Conservation (phyloP, 768 basidiomycete genomes). For the Gyrodon lividus region DNA sequence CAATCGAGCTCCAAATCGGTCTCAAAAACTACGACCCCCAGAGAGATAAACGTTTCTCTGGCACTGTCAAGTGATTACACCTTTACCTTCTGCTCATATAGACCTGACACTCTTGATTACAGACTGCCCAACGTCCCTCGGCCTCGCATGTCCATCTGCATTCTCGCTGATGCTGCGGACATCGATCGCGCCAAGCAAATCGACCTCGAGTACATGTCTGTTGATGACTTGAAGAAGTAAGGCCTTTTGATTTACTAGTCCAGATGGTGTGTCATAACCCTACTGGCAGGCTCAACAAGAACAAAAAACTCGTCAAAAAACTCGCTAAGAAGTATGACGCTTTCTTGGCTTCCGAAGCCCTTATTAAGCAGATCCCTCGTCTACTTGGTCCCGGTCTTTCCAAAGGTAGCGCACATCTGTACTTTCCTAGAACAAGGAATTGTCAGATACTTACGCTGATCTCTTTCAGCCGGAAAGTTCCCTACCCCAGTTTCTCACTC, state of each 20-base stretch:
- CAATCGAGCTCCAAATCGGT: slow-evolving; percentile 94
- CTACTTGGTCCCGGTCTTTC: slow-evolving; percentile 99
- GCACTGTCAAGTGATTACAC: slow-evolving; percentile 82
- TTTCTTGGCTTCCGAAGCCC: slow-evolving; percentile 93
- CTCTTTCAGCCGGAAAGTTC: slow-evolving; percentile 88
- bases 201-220: slow-evolving; percentile 98
- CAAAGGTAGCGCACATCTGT: slow-evolving; percentile 63
- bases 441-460: background rate
- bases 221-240: slow-evolving; percentile 98
- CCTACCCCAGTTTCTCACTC: slow-evolving; percentile 92
- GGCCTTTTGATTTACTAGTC: slow-evolving; percentile 16
- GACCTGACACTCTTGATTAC: slow-evolving; percentile 7
- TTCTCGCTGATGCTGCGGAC: slow-evolving; percentile 98
- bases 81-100: background rate
- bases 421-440: background rate
- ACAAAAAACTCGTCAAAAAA: slow-evolving; percentile 99
- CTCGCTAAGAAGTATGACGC: slow-evolving; percentile 99
- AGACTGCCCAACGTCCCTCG: slow-evolving; percentile 97
- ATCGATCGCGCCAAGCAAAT: slow-evolving; percentile 99
- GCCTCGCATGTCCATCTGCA: slow-evolving; percentile 99
- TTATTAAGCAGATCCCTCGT: slow-evolving; percentile 99
- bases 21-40: slow-evolving; percentile 99
- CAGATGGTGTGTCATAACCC: background rate
- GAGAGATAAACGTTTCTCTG: slow-evolving; percentile 99
- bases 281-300: slow-evolving; percentile 88